These are phyloP conservation scores for Colletotrichum chrysophilum DNA, from an alignment of 2,329 filamentous ascomycete species.

Conservation along the genomic window DNA sequence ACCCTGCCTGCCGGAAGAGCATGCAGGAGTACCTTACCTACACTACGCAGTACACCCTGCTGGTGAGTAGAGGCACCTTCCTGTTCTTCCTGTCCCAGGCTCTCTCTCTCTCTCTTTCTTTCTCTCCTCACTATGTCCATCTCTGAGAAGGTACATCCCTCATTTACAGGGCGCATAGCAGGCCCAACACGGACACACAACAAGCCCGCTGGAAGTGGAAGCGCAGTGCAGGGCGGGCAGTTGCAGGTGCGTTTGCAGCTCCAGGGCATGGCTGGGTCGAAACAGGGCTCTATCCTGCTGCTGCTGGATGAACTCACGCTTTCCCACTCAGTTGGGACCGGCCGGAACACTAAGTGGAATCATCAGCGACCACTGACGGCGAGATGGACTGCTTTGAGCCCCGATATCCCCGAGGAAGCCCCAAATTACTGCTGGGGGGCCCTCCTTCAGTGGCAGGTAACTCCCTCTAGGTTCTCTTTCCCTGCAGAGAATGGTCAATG, in stretches of 20 bases:
- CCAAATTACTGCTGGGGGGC: neutral
- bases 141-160: neutral
- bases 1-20: neutral
- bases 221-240: neutral
- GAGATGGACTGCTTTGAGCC: neutral
- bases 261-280: neutral
- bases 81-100: neutral
- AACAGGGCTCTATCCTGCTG: neutral
- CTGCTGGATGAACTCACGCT: neutral
- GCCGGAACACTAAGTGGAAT: neutral
- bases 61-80: neutral
- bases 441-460: neutral
- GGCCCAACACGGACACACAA: neutral
- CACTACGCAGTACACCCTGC: neutral
- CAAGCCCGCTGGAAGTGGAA: neutral
- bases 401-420: neutral
- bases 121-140: neutral
- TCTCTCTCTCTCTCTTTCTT: neutral
- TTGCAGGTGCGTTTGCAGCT: neutral
- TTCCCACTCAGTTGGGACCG: neutral
- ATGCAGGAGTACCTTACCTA: neutral
- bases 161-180: neutral
- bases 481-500: neutral
- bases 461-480: neutral
- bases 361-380: neutral